Evolutionary conservation across 768 basidiomycete genomes (phyloP).

Genomic region (Kwoniella shandongensis): DNA sequence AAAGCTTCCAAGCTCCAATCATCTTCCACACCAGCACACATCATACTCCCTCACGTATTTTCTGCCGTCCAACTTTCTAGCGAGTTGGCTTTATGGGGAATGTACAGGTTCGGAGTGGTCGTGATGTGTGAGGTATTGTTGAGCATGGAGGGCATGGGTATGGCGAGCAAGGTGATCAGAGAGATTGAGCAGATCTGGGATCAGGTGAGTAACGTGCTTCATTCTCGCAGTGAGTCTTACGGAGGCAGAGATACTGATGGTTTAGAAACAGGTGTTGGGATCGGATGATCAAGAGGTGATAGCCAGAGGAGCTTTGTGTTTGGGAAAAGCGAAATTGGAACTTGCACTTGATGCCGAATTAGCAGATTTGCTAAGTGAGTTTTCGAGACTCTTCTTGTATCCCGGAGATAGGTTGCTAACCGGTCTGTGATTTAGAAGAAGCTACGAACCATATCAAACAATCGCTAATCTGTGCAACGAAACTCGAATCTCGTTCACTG

Average conservation of each 20-base stretch:
- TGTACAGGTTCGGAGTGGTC: constrained; percentile 35
- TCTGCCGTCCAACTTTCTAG: constrained; percentile 30
- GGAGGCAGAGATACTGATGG: not conserved
- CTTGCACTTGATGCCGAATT: constrained; percentile 10
- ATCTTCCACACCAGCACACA: constrained; percentile 26
- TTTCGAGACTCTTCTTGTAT: too few relatives aligned
- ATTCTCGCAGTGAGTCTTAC: not conserved
- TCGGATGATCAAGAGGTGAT: constrained; percentile 27
- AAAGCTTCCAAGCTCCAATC: constrained; percentile 19
- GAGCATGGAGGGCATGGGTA: constrained; percentile 28
- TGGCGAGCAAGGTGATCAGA: constrained; percentile 28
- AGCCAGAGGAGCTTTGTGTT: constrained; percentile 22
- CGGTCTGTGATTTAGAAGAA: too few relatives aligned
- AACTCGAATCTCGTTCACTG: constrained; percentile 17
- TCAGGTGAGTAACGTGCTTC: constrained; percentile 49
- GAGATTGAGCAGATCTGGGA: constrained; percentile 41
- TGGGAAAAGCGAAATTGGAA: constrained; percentile 34
- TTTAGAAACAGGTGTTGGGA: constrained; percentile 5
- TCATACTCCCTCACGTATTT: constrained; percentile 38
- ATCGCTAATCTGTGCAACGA: constrained; percentile 13
- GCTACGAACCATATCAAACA: constrained; percentile 12
- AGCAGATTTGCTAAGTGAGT: not conserved
- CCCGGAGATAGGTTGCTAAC: too few relatives aligned
- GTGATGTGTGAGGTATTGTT: constrained; percentile 37
- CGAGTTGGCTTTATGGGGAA: constrained; percentile 31